These are phyloP conservation scores for Venustampulla echinocandica DNA, from an alignment of 495 filamentous ascomycete species.

Conservation along the genomic window DNA sequence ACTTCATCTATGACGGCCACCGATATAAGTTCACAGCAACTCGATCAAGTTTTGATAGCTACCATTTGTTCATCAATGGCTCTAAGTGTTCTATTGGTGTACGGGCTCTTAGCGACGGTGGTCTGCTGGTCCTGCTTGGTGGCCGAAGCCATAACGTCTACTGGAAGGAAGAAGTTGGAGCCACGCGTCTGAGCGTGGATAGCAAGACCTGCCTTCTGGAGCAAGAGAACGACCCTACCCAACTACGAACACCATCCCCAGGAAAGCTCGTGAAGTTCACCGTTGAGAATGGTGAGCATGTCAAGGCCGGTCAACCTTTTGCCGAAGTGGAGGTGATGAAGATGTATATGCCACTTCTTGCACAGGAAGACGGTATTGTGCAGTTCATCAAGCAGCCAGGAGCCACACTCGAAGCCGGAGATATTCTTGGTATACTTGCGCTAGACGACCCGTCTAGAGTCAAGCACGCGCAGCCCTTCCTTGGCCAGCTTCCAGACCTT, in stretches of 20 bases:
- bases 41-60: constrained; percentile 84
- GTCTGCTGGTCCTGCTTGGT: constrained; percentile 80
- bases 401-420: constrained; percentile 93
- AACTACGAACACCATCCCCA: constrained; percentile 87
- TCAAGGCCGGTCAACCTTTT: constrained; percentile 86
- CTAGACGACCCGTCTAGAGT: constrained; percentile 94
- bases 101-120: constrained; percentile 85
- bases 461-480: constrained; percentile 95
- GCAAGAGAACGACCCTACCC: constrained; percentile 98
- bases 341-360: constrained; percentile 99
- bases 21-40: constrained; percentile 99
- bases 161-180: constrained; percentile 97
- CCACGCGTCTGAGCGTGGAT: constrained; percentile 91
- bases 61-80: constrained; percentile 98
- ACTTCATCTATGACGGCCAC: constrained; percentile 96
- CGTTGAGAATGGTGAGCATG: constrained; percentile 92
- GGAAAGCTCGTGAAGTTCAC: constrained; percentile 99
- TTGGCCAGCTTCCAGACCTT: constrained; percentile 81
- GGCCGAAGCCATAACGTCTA: constrained; percentile 96
- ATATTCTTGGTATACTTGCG: constrained; percentile 95
- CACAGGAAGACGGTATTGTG: constrained; percentile 94
- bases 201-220: constrained; percentile 96
- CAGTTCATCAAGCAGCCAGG: constrained; percentile 99
- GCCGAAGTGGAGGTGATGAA: constrained; percentile 99
- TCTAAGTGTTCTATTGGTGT: constrained; percentile 94